phyloP scores from a whole-genome alignment of 2,329 filamentous ascomycete genomes.

The Sporothrix curviconia region DNA sequence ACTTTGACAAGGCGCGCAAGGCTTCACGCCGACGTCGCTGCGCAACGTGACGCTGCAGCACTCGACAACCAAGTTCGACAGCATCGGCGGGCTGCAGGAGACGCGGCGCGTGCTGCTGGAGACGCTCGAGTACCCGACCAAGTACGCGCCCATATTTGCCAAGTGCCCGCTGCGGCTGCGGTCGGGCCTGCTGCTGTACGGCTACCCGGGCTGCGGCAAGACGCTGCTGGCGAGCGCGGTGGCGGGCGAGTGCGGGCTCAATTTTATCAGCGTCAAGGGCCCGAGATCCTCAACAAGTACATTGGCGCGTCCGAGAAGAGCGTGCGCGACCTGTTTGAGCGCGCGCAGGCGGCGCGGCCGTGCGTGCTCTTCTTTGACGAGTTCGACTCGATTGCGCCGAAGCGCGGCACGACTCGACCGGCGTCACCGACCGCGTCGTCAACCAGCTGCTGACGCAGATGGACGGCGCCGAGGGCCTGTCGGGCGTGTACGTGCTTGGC shows the following conservation, averaged over 20 bases:
- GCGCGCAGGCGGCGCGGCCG: slow-evolving; percentile 81
- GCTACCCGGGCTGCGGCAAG: slow-evolving; percentile 93
- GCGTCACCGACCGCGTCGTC: slow-evolving; percentile 96
- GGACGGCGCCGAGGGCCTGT: slow-evolving; percentile 94
- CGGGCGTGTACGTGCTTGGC: slow-evolving; percentile 94
- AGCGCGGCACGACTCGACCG: slow-evolving; percentile 95
- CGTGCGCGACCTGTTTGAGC: slow-evolving; percentile 89
- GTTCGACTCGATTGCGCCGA: slow-evolving; percentile 95
- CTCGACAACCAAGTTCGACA: slow-evolving; percentile 85
- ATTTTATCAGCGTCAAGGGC: slow-evolving; percentile 97
- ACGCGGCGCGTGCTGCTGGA: slow-evolving; percentile 90
- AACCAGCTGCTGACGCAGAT: slow-evolving; percentile 98
- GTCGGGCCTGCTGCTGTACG: slow-evolving; percentile 87
- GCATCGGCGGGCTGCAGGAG: slow-evolving; percentile 79
- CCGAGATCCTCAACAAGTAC: slow-evolving; percentile 98
- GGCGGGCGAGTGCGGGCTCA: slow-evolving; percentile 94
- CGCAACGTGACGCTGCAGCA: slow-evolving; percentile 91
- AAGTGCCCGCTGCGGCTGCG: slow-evolving; percentile 91
- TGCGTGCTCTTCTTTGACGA: slow-evolving; percentile 98
- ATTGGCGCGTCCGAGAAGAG: slow-evolving; percentile 96
- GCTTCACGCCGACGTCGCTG: slow-evolving; percentile 90
- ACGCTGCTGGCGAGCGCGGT: slow-evolving; percentile 92
- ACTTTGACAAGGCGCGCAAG: slow-evolving; percentile 80
- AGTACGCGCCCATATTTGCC: slow-evolving; percentile 95
- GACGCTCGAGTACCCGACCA: slow-evolving; percentile 93